Evolutionary conservation across 2,329 filamentous ascomycete species (phyloP).

Genomic region (Trichoderma lentiforme): DNA sequence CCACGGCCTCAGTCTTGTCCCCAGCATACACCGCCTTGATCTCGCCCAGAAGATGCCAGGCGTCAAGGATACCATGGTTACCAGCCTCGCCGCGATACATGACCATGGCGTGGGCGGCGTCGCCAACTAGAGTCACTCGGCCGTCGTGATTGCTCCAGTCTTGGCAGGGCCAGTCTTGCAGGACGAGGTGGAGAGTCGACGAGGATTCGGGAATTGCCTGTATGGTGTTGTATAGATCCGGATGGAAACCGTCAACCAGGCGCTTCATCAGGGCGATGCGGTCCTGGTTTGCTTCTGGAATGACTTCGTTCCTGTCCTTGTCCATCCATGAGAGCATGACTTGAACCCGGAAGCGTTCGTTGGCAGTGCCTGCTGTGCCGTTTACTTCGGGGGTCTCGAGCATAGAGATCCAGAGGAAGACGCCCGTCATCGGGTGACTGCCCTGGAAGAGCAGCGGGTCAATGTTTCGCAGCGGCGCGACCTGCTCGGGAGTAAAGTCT

Average conservation of each 20-base stretch:
- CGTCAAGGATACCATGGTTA: constrained; percentile 42
- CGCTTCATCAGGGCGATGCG: constrained; percentile 41
- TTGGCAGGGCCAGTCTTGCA: constrained; percentile 37
- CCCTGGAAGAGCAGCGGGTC: constrained; percentile 56
- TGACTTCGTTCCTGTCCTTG: constrained; percentile 30
- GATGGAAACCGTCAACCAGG: constrained; percentile 31
- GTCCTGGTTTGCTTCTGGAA: constrained; percentile 31
- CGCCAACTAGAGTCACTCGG: constrained; percentile 48
- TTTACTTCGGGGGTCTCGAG: constrained; percentile 40
- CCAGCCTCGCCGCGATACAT: constrained; percentile 46
- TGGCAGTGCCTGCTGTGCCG: constrained; percentile 31
- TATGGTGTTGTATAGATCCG: constrained; percentile 41
- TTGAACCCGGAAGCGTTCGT: constrained; percentile 40
- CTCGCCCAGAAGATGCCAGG: constrained; percentile 29
- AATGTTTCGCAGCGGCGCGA: constrained; percentile 41
- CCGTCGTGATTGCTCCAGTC: constrained; percentile 43
- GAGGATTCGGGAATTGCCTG: constrained; percentile 42
- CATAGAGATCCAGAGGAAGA: constrained; percentile 49
- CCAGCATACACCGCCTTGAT: constrained; percentile 23
- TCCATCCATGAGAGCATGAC: constrained; percentile 47
- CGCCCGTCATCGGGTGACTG: constrained; percentile 47
- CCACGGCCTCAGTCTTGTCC: constrained; percentile 14
- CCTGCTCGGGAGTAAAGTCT: constrained; percentile 37
- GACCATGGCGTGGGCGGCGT: constrained; percentile 58
- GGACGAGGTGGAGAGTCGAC: constrained; percentile 34